Base-by-base conservation (phyloP, 495 filamentous ascomycete genomes). In the Talaromyces trachyspermus region DNA sequence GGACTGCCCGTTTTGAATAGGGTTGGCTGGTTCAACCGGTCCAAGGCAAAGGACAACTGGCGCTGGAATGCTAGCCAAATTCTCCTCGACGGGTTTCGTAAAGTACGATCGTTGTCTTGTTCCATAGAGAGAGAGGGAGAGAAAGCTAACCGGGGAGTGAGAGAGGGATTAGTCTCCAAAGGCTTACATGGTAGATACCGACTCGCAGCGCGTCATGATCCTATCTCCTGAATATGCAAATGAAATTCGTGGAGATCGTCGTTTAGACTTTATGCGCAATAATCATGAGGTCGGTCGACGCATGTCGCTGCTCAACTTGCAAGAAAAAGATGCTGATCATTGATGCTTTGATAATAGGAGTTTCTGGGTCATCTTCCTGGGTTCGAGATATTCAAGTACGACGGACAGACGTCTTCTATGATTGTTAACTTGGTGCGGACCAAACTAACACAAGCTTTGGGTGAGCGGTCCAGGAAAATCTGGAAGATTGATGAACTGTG, bases 371-470 rank as follows among this genome's bases (percentile, higher is more conserved):
- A 64, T 5, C 57, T 76, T 12, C 54, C 68, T 3, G 74, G 74
- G 0, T 74, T 78, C 40, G 68, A 77, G 24, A 57, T 65, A 5
- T 69, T 74, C 50, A 55, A 67, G 5, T 26, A 15, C 10, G 19
- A 37, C 1, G 18, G 18, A 24, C 22, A 37, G n/a, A n/a, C n/a
- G n/a, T n/a, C 4, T 17, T 17, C 10, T 3, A 43, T 64, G 14
- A 52, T 71, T 29, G 40, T 58, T 9, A 67, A 73, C 2, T 66
- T 68, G 4, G 64, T 73, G 30, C 69, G 56, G 44, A 69, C 61
- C 25, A 60, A 74, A 43, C 50, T 78, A 15, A 78, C 74, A 8
- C 72, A 72, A 46, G 64, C 66, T 1, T 66, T 77, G 17, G 44
- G 44, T 46, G 37, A 14, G 44, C n/a, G 12, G 2, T 19, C 11